phyloP scores from a whole-genome alignment of 1,284 basidiomycete species.

The Ustilago trichophora region DNA sequence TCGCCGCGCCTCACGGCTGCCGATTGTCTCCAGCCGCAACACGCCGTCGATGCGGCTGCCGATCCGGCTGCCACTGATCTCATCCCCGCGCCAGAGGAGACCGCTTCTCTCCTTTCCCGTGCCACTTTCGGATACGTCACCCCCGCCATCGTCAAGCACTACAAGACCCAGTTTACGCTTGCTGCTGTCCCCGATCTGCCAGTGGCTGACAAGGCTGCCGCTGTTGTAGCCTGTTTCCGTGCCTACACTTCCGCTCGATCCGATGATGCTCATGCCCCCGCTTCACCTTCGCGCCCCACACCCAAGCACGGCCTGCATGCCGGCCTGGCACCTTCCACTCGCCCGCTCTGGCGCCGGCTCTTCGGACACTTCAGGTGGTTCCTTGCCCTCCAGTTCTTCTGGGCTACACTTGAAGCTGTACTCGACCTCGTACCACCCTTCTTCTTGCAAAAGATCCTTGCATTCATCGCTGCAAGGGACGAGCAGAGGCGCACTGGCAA shows the following conservation, averaged over 20 bases:
- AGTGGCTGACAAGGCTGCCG: conserved; percentile 70
- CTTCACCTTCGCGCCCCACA: not conserved
- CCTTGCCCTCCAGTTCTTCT: conserved; percentile 66
- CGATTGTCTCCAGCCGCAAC: conserved; percentile 8
- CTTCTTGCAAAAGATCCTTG: conserved; percentile 70
- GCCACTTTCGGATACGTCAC: conserved; percentile 58
- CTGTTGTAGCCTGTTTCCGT: conserved; percentile 61
- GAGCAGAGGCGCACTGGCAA: conserved; percentile 30
- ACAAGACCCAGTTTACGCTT: conserved; percentile 67
- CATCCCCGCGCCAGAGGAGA: conserved; percentile 59
- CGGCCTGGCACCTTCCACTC: conserved; percentile 55
- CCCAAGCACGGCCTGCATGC: conserved; percentile 33
- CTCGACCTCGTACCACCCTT: conserved; percentile 69
- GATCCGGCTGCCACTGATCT: conserved; percentile 21
- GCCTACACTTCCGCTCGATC: conserved; percentile 40
- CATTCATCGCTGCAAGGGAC: conserved; percentile 66
- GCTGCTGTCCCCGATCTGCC: conserved; percentile 70
- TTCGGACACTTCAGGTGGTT: conserved; percentile 66
- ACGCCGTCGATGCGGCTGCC: not conserved
- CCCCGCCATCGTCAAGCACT: conserved; percentile 68
- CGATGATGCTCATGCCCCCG: not conserved
- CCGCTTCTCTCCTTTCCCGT: conserved; percentile 59
- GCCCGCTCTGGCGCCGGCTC: conserved; percentile 66
- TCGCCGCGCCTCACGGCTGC: conserved; percentile 45
- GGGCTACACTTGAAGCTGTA: conserved; percentile 68